Conservation (phyloP, 2,329 filamentous ascomycete genomes). For the Penicillium sp. region DNA sequence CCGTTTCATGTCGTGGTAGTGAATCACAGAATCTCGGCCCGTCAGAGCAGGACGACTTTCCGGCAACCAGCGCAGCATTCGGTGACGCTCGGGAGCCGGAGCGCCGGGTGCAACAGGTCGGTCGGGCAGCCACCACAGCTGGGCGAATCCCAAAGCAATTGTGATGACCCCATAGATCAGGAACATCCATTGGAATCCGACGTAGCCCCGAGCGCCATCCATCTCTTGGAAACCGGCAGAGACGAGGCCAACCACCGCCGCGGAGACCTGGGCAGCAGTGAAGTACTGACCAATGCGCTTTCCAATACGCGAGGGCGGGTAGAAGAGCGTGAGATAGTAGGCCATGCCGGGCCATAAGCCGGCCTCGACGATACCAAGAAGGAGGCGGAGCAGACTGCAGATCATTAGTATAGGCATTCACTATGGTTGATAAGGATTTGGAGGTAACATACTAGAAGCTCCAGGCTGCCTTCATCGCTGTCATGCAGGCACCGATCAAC, state of each 20-base stretch:
- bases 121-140: slow-evolving; percentile 92
- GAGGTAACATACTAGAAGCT: slow-evolving; percentile 68
- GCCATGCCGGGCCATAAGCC: slow-evolving; percentile 97
- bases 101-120: slow-evolving; percentile 70
- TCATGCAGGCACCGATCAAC: slow-evolving; percentile 79
- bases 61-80: slow-evolving; percentile 68
- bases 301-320: slow-evolving; percentile 81
- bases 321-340: slow-evolving; percentile 89
- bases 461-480: slow-evolving; percentile 79
- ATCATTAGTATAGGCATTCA: slow-evolving; percentile 9
- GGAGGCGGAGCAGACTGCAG: slow-evolving; percentile 69
- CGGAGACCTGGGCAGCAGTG: slow-evolving; percentile 84
- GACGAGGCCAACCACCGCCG: slow-evolving; percentile 84
- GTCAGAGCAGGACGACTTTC: slow-evolving; percentile 69
- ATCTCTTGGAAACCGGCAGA: slow-evolving; percentile 91
- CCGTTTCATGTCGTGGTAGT: slow-evolving; percentile 79
- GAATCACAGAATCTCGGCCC: slow-evolving; percentile 76
- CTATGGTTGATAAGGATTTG: background rate
- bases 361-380: slow-evolving; percentile 84
- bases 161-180: slow-evolving; percentile 80
- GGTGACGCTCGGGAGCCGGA: slow-evolving; percentile 21
- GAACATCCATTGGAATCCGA: slow-evolving; percentile 75
- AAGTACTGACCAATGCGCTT: slow-evolving; percentile 91
- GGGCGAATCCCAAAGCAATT: slow-evolving; percentile 68
- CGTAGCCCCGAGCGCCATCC: slow-evolving; percentile 75